Base-by-base conservation (phyloP, 179 eudicot genomes). In the Patellifolia procumbens region DNA sequence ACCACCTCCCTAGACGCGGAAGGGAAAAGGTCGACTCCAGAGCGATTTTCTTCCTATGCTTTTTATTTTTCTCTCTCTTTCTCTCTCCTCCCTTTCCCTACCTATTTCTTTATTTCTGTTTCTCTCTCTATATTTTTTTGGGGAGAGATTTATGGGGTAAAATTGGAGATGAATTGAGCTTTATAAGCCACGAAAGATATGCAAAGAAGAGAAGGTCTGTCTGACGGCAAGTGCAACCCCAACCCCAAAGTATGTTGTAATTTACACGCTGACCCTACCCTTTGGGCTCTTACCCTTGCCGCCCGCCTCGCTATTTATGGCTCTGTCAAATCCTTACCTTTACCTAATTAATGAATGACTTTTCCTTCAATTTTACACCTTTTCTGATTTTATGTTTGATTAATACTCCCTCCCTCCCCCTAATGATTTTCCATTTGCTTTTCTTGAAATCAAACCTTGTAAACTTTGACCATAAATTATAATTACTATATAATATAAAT, bases 1-100 rank as follows among this genome's bases (percentile, higher is more conserved):
- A 90, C 87, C 85, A 90, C 91, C 88, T 84, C 80, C 83, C 77
- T 60, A 43, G 77, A 76, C 55, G 78, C 75, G 85, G 89, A 82
- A 80, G 84, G 82, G 74, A 16, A 76, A 77, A 76, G 83, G 80
- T 76, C 74, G 86, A 81, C 78, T 81, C 88, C 85, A 85, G 88
- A 83, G 86, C 84, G 77, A 39, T 34, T 32, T 43, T 71, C 55
- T 75, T 70, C 66, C 80, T 74, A 60, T 19, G 45, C 20, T 12
- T 42, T 32, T n/a, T n/a, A n/a, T n/a, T 32, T 32, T 43, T 71
- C 53, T 74, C 74, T 74, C 79, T 74, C 63, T 64, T 63, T 2
- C 43, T 6, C 55, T 76, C 48, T 39, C 49, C 11, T 52, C 24
- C 43, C 7, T 64, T 24, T 59, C 53, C 70, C 31, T 49, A 9